Conservation (phyloP, 1,284 basidiomycete genomes). For the Puccinia coronata region DNA sequence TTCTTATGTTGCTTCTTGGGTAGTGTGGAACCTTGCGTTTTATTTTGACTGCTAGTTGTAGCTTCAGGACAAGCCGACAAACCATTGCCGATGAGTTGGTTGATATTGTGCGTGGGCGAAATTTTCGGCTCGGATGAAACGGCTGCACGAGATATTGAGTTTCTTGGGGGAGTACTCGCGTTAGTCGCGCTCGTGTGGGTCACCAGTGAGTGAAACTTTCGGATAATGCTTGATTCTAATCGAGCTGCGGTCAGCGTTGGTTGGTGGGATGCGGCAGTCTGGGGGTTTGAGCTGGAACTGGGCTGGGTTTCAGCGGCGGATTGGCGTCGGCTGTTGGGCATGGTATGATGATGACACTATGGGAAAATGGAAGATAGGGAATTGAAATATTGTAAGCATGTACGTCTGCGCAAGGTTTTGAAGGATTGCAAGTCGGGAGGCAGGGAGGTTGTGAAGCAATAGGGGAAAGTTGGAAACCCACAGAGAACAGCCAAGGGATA, state of each 20-base stretch:
- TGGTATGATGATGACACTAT: no score
- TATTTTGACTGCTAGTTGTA: not conserved
- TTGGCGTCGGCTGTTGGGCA: constrained; percentile 29
- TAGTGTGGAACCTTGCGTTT: not conserved
- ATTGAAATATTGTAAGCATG: no score
- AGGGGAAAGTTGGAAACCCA: no score
- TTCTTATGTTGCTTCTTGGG: not conserved
- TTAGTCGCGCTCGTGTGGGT: not conserved
- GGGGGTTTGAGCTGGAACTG: not conserved
- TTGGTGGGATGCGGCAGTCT: not conserved
- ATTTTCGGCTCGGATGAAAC: constrained; percentile 1
- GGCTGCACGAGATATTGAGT: constrained; percentile 33
- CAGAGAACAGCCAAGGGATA: no score
- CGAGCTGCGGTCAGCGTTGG: not conserved
- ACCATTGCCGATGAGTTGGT: not conserved
- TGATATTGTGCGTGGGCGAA: not conserved
- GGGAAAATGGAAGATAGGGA: no score
- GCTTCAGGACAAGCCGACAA: not conserved
- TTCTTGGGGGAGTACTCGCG: constrained; percentile 4
- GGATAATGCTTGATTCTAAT: constrained; percentile 17
- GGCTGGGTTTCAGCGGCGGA: constrained; percentile 18
- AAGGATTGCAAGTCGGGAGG: no score
- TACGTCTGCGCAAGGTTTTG: no score
- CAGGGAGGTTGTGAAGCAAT: no score
- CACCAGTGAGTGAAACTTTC: not conserved